phyloP scores from a whole-genome alignment of 2,329 filamentous ascomycete species.

The Pyrenophora seminiperda region DNA sequence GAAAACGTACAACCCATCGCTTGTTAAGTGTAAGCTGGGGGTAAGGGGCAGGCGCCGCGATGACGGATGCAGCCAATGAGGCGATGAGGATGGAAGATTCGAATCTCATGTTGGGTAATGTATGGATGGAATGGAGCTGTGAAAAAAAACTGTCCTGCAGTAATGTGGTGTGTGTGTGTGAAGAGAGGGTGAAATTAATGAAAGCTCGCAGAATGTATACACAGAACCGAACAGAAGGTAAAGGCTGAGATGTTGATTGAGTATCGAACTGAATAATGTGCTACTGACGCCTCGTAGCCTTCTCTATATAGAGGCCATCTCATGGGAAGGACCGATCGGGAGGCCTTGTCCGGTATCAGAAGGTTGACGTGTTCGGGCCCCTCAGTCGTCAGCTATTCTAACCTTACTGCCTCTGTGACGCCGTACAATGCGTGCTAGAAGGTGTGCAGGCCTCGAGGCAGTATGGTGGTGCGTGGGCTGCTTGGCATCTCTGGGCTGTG shows the following conservation, averaged over 20 bases:
- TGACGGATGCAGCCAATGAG: constrained; percentile 31
- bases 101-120: constrained; percentile 35
- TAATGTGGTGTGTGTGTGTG: no score
- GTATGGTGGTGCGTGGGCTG: constrained; percentile 26
- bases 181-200: constrained; percentile 24
- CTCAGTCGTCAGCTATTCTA: not conserved
- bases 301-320: constrained; percentile 14
- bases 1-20: constrained; percentile 33
- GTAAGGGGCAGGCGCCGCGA: constrained; percentile 34
- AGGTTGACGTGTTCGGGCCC: constrained; percentile 11
- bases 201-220: not conserved
- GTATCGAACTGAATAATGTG: constrained; percentile 13
- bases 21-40: constrained; percentile 19
- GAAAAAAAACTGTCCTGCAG: constrained; percentile 37
- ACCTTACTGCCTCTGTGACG: not conserved
- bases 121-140: constrained; percentile 3
- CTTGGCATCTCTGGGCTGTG: constrained; percentile 26
- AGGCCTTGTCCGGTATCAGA: constrained; percentile 11
- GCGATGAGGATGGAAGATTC: constrained; percentile 33
- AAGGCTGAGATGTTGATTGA: constrained; percentile 11
- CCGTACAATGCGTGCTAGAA: constrained; percentile 20
- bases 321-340: constrained; percentile 4
- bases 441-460: constrained; percentile 22
- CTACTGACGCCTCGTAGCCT: not conserved
- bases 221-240: constrained; percentile 14